Base-by-base conservation (phyloP, 1,139 yeast genomes). In the Candida frijolesensis region DNA sequence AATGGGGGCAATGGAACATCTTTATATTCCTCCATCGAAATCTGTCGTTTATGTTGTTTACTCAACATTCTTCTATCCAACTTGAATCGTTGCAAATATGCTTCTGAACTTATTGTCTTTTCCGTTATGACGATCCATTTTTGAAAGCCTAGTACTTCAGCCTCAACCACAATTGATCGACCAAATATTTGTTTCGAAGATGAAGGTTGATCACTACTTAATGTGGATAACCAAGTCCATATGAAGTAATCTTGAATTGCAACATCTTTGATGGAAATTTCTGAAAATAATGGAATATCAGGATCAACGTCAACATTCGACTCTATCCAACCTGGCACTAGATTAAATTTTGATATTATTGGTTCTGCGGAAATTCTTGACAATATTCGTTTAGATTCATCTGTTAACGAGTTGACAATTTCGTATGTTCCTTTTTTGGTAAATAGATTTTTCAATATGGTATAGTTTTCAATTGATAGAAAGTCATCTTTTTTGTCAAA, bases 151-250 rank as follows among this genome's bases (percentile, higher is more conserved):
- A 83, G 85, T 54, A 84, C 72, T 29, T 82, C 84, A 45, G 88
- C 85, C 57, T 87, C 92, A 4, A 86, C 79, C 5, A 90, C 89
- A 50, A 89, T 74, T 0, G 96, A 84, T 53, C 95, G 78, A 6
- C 97, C 97, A 72, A 90, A 90, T 1, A 85, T 67, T 32, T 79
- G 79, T 64, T 87, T 87, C 58, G 85, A 82, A 30, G 72, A 69
- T 38, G 78, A 73, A 0, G 91, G 83, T 63, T 89, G 89, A 61
- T 90, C 97, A 42, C 84, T 79, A 0, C 89, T 89, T 27, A 89
- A 66, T 1, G 91, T 80, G 2, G 91, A 84, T 59, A 89, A 72
- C 97, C 97, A 90, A 0, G 96, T 82, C 96, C 96, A 90, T 29
- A 89, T 88, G 61, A 86, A 89, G 63, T 87, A 90, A 63, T 90